Conservation (phyloP, 2,329 filamentous ascomycete species). For the Hawksworthiomyces lignivorus region DNA sequence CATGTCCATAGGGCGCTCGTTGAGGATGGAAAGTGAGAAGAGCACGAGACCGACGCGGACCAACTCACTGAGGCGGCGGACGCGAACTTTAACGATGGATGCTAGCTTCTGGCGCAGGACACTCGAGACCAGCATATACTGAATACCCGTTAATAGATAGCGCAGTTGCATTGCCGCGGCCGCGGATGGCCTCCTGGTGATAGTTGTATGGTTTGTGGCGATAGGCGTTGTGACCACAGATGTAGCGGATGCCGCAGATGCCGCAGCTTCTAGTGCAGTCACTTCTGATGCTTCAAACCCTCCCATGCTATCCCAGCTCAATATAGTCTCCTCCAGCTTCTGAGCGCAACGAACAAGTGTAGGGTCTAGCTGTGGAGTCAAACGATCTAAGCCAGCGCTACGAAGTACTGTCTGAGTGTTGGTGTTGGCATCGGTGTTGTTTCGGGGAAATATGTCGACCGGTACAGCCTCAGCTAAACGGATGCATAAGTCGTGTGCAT, state of each 20-base stretch:
- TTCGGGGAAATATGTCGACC: no score
- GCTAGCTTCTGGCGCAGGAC: neutral
- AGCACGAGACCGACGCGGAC: neutral
- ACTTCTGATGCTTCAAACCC: no score
- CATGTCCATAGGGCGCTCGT: neutral
- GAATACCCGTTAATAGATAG: neutral
- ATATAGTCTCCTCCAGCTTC: neutral
- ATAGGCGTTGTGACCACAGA: no score
- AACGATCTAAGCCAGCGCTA: neutral
- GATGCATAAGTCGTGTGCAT: neutral
- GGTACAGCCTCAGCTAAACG: neutral
- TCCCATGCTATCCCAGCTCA: neutral
- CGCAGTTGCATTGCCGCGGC: neutral
- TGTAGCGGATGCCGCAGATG: no score
- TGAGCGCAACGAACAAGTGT: neutral
- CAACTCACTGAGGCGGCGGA: neutral
- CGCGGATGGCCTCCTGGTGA: neutral
- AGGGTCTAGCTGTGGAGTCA: neutral
- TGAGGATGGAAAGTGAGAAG: constrained; percentile 1
- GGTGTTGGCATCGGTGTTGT: no score
- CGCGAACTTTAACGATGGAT: neutral
- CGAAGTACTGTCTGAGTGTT: no score
- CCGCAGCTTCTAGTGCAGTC: no score
- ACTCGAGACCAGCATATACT: constrained; percentile 3
- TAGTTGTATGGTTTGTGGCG: no score